Percentiles rank a stretch among this genome's conserved stretches.
Conservation (phyloP, 192 early-diverging fungal species). For the Coemansia sp. region DNA sequence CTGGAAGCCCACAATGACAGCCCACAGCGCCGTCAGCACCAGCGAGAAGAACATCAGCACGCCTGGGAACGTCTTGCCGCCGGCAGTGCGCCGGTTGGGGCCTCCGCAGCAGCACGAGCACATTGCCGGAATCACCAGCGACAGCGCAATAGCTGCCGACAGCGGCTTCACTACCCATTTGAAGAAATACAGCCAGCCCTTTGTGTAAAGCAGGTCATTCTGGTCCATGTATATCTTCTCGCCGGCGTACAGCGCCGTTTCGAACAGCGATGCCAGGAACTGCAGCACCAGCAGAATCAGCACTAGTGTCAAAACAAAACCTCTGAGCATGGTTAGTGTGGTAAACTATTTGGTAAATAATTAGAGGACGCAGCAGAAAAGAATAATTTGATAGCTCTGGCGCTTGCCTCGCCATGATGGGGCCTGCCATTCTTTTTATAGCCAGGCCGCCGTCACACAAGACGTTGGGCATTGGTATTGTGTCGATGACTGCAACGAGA, state of each 20-base stretch:
- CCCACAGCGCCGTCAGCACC: slow-evolving; percentile 49
- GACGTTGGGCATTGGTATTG: not conserved
- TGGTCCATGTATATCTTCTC: slow-evolving; percentile 47
- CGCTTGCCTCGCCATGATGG: not conserved
- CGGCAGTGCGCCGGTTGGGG: slow-evolving; percentile 10
- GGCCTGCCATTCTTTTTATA: not conserved
- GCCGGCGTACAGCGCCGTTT: slow-evolving; percentile 49
- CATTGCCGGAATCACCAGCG: slow-evolving; percentile 30
- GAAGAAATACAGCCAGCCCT: slow-evolving; percentile 54
- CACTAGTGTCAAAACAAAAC: slow-evolving; percentile 32
- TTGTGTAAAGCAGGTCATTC: slow-evolving; percentile 44
- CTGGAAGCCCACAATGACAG: slow-evolving; percentile 46
- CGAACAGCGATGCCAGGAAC: slow-evolving; percentile 39
- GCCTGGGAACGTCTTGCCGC: slow-evolving; percentile 28
- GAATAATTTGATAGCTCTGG: not conserved
- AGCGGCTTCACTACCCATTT: slow-evolving; percentile 55
- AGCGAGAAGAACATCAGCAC: slow-evolving; percentile 40
- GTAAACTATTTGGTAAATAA: not conserved
- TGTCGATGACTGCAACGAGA: not conserved
- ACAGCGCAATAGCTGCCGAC: slow-evolving; percentile 36
- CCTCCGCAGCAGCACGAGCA: slow-evolving; percentile 54
- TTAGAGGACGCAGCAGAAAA: not conserved
- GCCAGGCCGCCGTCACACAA: not conserved
- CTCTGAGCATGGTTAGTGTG: slow-evolving; percentile 24
- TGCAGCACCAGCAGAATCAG: slow-evolving; percentile 31